Evolutionary conservation across 192 early-diverging fungal genomes (phyloP), one percentile per base, ranked within the genome.

Genomic region (Gaertneriomyces semiglobifer): DNA sequence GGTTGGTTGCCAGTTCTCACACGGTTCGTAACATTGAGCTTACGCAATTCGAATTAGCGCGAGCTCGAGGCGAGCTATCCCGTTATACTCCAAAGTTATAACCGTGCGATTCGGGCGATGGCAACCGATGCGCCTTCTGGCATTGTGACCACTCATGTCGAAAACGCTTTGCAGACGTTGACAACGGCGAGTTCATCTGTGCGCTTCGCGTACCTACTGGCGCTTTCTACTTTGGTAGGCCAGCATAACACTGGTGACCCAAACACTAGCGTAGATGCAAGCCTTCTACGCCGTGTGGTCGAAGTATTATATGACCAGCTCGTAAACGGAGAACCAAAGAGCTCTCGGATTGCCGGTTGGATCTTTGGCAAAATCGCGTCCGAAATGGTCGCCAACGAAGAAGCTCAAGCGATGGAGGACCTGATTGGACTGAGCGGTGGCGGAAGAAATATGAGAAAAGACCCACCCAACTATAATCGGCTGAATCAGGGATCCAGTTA

Each of bases 271-370:
- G 14, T 38, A 1, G 11, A 60, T 14, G 1, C 12, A 12, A 4
- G 12, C 33, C 39, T 44, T 0, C 16, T 64, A 0, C 52, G 64
- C 7, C 52, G 64, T 5, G 44, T 39, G 11, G 42, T 47, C 12
- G 66, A 68, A 12, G 12, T 39, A 9, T 38, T 68, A 41, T 55
- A 58, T 11, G 43, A 18, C 38, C 10, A 60, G 3, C 47, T 42
- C 5, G 43, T 68, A 8, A 38, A 39, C 4, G 44, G 11, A 25
- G 66, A 68, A 7, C 66, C 66, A 18, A 68, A 68, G 41, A 41
- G 58, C 47, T 56, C 66, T 4, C 55, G 66, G 0, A 44, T 70
- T 6, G 60, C 60, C 5, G 68, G 68, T 41, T 70, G 68, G 68
- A 33, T 33, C 25, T 33, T 33, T 51, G 18, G 48, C 14, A 51